These are phyloP conservation scores for Aspergillus novoparasiticus DNA, from an alignment of 2,329 filamentous ascomycete genomes.

Conservation along the genomic window DNA sequence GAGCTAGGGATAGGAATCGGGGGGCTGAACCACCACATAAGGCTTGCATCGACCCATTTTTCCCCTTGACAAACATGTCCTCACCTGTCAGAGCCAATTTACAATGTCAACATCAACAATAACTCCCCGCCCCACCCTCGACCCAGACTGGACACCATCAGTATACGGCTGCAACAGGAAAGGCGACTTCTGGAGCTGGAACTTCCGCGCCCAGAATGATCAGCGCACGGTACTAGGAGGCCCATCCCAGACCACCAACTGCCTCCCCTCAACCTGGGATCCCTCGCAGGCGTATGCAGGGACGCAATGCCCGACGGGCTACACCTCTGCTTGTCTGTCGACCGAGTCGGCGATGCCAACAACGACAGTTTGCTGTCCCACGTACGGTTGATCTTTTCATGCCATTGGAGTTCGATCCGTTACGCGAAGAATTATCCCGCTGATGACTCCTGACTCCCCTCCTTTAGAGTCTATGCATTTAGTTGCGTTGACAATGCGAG, in stretches of 20 bases:
- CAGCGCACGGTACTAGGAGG: constrained; percentile 6
- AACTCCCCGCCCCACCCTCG: not conserved
- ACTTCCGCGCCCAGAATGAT: not conserved
- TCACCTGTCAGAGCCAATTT: not conserved
- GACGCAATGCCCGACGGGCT: not conserved
- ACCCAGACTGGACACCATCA: not conserved
- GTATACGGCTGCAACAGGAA: not conserved
- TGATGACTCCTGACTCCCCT: not conserved
- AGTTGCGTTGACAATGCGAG: not conserved
- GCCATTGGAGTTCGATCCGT: not conserved
- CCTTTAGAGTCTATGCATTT: not conserved
- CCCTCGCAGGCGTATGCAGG: not conserved
- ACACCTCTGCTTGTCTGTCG: constrained; percentile 1
- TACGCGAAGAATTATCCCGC: not conserved
- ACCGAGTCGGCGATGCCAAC: not conserved
- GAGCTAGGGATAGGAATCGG: not conserved
- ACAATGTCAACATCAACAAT: constrained; percentile 1
- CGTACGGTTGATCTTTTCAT: not conserved
- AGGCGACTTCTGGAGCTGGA: constrained; percentile 6
- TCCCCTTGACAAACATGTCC: not conserved
- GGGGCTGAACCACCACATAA: not conserved
- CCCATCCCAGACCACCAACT: constrained; percentile 5
- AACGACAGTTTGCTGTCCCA: constrained; percentile 3
- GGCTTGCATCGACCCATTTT: not conserved
- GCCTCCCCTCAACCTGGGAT: constrained; percentile 6